A percentile compares a stretch with the other conserved stretches of the same genome.
These are phyloP conservation scores for Coniochaeta hoffmannii DNA, from an alignment of 2,329 filamentous ascomycete species.

Conservation along the genomic window DNA sequence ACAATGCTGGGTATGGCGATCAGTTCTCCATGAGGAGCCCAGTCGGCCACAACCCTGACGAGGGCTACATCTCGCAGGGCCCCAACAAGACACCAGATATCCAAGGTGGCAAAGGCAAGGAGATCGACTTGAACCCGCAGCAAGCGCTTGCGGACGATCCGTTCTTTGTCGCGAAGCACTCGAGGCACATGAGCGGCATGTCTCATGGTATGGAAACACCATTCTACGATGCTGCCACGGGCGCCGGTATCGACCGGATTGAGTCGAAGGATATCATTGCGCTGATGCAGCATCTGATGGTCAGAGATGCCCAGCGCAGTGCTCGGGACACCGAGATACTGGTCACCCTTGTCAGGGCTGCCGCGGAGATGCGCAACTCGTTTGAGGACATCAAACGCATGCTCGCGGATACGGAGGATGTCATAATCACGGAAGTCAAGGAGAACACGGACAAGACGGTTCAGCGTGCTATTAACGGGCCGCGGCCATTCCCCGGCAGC, in stretches of 20 bases:
- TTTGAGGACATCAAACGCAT: conserved; percentile 94
- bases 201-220: conserved; percentile 88
- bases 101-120: conserved; percentile 47
- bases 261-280: conserved; percentile 95
- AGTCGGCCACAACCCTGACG: conserved; percentile 59
- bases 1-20: conserved; percentile 17
- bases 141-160: conserved; percentile 52
- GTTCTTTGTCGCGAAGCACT: conserved; percentile 52
- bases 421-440: conserved; percentile 80
- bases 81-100: conserved; percentile 48
- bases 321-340: conserved; percentile 95
- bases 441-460: conserved; percentile 81
- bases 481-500: conserved; percentile 70
- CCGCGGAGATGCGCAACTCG: conserved; percentile 93
- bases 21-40: conserved; percentile 48
- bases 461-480: conserved; percentile 75
- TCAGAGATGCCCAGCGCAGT: conserved; percentile 92
- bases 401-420: conserved; percentile 81
- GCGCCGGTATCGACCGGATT: conserved; percentile 81
- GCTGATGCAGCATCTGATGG: conserved; percentile 96
- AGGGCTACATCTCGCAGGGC: conserved; percentile 82
- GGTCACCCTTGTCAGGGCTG: conserved; percentile 85
- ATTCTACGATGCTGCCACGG: conserved; percentile 83
- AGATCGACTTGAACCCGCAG: conserved; percentile 44
- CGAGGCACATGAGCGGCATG: conserved; percentile 73